Conservation (phyloP, 2,329 filamentous ascomycete species). For the Cucurbitaria berberidis region DNA sequence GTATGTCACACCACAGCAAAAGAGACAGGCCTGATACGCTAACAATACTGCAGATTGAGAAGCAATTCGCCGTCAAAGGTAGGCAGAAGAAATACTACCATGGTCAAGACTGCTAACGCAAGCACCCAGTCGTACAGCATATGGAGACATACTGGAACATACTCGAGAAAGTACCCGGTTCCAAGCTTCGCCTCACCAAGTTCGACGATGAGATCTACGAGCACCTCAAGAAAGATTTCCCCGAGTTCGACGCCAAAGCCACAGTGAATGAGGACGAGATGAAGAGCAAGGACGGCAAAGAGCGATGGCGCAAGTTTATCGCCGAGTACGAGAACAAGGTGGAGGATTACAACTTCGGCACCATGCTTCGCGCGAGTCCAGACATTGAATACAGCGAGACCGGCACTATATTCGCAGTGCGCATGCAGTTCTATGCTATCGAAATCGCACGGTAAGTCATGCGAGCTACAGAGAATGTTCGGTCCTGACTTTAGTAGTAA, state of each 20-base stretch:
- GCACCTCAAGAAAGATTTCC: conserved; percentile 86
- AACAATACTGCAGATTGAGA: conserved; percentile 77
- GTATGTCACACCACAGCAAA: conserved; percentile 52
- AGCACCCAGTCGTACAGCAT: conserved; percentile 77
- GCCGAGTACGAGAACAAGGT: conserved; percentile 91
- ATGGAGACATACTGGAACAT: conserved; percentile 97
- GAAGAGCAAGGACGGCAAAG: conserved; percentile 97
- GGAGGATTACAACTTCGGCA: conserved; percentile 98
- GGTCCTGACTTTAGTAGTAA: conserved; percentile 62
- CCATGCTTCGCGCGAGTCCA: conserved; percentile 80
- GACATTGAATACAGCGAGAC: conserved; percentile 86
- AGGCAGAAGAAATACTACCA: neutral
- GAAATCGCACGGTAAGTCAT: conserved; percentile 70
- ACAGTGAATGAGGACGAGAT: conserved; percentile 90
- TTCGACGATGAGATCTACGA: conserved; percentile 94
- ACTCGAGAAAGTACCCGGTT: conserved; percentile 87
- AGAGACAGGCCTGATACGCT: conserved; percentile 8
- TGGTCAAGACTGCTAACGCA: conserved; percentile 16
- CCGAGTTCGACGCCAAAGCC: conserved; percentile 83
- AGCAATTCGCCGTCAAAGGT: conserved; percentile 99
- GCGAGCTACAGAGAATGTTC: neutral
- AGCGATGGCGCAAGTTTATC: conserved; percentile 93
- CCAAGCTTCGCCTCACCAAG: conserved; percentile 87
- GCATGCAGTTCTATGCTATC: conserved; percentile 85
- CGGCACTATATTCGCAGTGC: conserved; percentile 85